Conservation (phyloP, 345 rosid species). For the Pugionium dolabratum region DNA sequence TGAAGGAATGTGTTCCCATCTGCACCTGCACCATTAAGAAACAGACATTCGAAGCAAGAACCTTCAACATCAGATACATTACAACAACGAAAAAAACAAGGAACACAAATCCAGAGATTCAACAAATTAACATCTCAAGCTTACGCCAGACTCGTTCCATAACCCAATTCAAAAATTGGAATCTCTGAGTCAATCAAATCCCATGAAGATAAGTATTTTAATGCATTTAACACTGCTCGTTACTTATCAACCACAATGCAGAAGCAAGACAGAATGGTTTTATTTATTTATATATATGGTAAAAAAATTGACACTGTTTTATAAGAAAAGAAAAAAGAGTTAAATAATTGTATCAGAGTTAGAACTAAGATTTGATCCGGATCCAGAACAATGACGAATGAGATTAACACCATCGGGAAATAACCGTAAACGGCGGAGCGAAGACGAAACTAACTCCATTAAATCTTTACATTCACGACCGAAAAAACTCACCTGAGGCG, state of each 20-base stretch:
- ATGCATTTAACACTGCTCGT: not conserved
- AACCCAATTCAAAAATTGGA: slow-evolving; percentile 2
- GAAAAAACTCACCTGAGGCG: slow-evolving; percentile 62
- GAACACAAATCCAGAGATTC: not conserved
- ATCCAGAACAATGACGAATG: slow-evolving; percentile 22
- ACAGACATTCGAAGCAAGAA: not conserved
- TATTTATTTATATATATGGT: slow-evolving; percentile 18
- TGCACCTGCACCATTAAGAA: slow-evolving; percentile 57
- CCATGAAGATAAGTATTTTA: not conserved
- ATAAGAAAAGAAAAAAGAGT: not conserved
- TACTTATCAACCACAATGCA: slow-evolving; percentile 14
- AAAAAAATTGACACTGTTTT: slow-evolving; percentile 28
- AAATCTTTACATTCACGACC: not conserved
- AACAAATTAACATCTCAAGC: not conserved
- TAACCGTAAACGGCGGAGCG: not conserved
- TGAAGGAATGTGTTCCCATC: slow-evolving; percentile 75
- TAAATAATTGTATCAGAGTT: slow-evolving; percentile 34
- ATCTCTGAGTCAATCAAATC: not conserved
- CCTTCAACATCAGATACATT: not conserved
- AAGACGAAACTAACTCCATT: slow-evolving; percentile 18
- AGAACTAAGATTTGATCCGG: slow-evolving; percentile 33
- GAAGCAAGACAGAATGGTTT: slow-evolving; percentile 14
- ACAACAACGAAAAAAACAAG: not conserved
- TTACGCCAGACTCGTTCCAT: not conserved
- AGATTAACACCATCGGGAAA: slow-evolving; percentile 1